Evolutionary conservation across 2,329 filamentous ascomycete species (phyloP).

Genomic region (Niveomyces coronatus): DNA sequence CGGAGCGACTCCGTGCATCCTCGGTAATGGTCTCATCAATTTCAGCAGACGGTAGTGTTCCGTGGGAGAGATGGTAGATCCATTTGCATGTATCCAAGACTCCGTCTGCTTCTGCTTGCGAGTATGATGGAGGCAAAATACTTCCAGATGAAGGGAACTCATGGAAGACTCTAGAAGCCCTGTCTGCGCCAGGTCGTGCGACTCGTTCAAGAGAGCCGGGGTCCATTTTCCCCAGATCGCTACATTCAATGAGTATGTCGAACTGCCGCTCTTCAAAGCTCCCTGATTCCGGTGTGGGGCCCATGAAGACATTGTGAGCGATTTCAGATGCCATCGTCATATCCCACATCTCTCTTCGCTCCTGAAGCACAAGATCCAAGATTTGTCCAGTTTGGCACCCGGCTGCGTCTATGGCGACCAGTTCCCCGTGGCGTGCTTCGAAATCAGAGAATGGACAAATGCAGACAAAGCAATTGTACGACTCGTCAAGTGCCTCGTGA

Average conservation of each 20-base stretch:
- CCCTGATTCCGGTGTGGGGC: constrained; percentile 67
- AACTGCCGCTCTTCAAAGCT: constrained; percentile 51
- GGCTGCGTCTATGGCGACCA: constrained; percentile 65
- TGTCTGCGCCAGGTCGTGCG: constrained; percentile 42
- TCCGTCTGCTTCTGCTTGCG: constrained; percentile 70
- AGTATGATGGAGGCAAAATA: constrained; percentile 75
- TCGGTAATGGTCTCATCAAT: constrained; percentile 16
- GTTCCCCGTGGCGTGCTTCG: constrained; percentile 55
- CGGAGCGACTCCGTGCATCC: constrained; percentile 17
- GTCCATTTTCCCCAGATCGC: constrained; percentile 71
- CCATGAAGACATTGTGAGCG: constrained; percentile 79
- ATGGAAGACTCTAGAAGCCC: constrained; percentile 23
- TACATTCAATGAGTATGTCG: constrained; percentile 82
- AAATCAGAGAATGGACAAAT: constrained; percentile 57
- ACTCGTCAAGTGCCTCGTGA: constrained; percentile 42
- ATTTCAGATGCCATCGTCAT: constrained; percentile 91
- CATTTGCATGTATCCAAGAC: constrained; percentile 81
- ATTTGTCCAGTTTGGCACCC: constrained; percentile 67
- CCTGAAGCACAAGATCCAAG: constrained; percentile 82
- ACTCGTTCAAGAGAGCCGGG: constrained; percentile 54
- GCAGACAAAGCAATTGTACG: constrained; percentile 79
- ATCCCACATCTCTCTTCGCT: constrained; percentile 81
- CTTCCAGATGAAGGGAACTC: constrained; percentile 95
- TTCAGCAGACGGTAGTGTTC: constrained; percentile 33
- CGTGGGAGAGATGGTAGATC: constrained; percentile 77